Base-by-base conservation (phyloP, 768 basidiomycete genomes). In the Mycena floridula region DNA sequence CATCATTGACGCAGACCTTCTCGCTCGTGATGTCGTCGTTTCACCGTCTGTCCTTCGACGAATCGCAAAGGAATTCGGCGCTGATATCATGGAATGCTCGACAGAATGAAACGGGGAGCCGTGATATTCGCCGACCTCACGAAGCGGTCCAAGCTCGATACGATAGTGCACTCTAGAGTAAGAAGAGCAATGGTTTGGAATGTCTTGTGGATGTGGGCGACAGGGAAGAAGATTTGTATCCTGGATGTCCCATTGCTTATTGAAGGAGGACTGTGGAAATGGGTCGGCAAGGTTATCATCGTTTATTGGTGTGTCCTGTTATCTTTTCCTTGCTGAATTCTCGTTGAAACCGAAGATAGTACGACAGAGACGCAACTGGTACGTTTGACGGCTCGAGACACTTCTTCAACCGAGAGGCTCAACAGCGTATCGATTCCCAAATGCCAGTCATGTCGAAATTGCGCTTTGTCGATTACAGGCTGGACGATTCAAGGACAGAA, bases 161-260 rank as follows among this genome's bases (percentile, higher is more conserved):
- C 66, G 6, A 94, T 98, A 52, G 79, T 93, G 5, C 96, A 99
- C 59, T 95, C 96, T 4, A 85, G 88, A 0, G 89, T 98, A n/a
- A 66, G 82, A 42, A 72, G 75, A 49, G 80, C 76, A n/a, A 88
- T 97, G 75, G 55, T 85, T 8, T 76, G 73, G 73, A 68, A 69
- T 42, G 74, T 94, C 3, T 37, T 91, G 40, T 66, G 68, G 46
- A 68, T 69, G 46, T 99, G 94, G 91, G 39, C 91, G 37, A 65
- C 64, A 30, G 95, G 96, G 6, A 69, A 89, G 54, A 83, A 76
- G 57, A 69, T 86, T 28, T 89, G 85, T 49, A 72, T 97, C 2
- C 63, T 98, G 52, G 96, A 98, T 61, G 88, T 96, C 5, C 96
- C 96, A 25, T 65, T 98, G 41, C 68, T 99, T 45, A 84, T 99